These are phyloP conservation scores for Sinapis alba DNA, from an alignment of 441 rosid species.

Conservation along the genomic window DNA sequence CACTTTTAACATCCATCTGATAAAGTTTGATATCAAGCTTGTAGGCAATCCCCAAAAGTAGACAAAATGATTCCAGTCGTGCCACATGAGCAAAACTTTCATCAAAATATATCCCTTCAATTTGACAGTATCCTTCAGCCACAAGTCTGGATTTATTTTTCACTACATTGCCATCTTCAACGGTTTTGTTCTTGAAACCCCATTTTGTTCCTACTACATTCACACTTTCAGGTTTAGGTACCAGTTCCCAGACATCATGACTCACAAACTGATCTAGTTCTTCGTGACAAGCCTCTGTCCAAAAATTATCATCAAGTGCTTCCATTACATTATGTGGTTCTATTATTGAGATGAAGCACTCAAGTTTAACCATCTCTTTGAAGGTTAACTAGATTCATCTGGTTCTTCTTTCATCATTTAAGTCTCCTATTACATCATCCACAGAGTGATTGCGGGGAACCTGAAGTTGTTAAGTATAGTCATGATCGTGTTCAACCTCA, in stretches of 20 bases:
- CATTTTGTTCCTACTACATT: neutral
- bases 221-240: fast-evolving
- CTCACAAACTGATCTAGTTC: neutral
- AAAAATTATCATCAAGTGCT: neutral
- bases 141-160: neutral
- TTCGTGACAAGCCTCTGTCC: neutral
- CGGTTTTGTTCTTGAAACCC: neutral
- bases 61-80: neutral
- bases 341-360: neutral
- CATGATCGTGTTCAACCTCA: too few species aligned
- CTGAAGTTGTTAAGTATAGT: too few species aligned
- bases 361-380: neutral
- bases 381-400: neutral
- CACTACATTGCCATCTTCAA: neutral
- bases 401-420: neutral
- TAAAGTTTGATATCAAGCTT: neutral
- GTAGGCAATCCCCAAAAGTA: neutral
- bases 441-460: neutral
- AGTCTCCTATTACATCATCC: neutral
- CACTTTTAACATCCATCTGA: neutral
- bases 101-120: neutral
- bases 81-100: neutral
- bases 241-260: neutral
- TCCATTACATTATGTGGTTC: neutral
- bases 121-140: neutral